These are phyloP conservation scores for Ceratobasidium sp. DNA, from an alignment of 1,284 basidiomycete species.

Conservation along the genomic window DNA sequence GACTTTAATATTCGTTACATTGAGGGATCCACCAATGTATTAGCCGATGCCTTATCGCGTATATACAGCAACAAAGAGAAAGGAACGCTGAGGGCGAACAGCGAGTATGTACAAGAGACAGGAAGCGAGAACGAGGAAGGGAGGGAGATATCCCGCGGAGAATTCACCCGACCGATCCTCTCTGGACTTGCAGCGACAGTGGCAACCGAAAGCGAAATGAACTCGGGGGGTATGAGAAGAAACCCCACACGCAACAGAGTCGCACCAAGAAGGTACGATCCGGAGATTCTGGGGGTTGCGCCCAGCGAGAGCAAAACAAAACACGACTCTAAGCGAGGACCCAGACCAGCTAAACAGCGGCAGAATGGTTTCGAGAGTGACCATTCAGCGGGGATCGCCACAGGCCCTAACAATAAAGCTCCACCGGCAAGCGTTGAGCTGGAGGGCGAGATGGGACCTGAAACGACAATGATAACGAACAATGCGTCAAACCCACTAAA, in stretches of 20 bases:
- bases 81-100: background rate
- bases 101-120: slow-evolving; percentile 6
- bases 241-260: background rate
- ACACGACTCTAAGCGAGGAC: background rate
- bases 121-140: background rate
- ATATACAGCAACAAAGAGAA: background rate
- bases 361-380: too few species aligned
- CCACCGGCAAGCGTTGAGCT: background rate
- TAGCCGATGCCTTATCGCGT: background rate
- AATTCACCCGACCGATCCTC: background rate
- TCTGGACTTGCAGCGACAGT: background rate
- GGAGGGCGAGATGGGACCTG: slow-evolving; percentile 13
- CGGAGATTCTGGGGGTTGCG: background rate
- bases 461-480: too few species aligned
- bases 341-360: background rate
- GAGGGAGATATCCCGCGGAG: background rate
- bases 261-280: background rate
- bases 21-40: slow-evolving; percentile 1
- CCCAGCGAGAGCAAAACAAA: background rate
- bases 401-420: too few species aligned
- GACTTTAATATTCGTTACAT: background rate
- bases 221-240: background rate
- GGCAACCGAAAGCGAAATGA: background rate
- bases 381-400: too few species aligned
- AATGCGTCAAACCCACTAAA: background rate